A percentile compares a stretch with the other conserved stretches of the same genome.
These are phyloP conservation scores for Psilocybe sp. DNA, from an alignment of 768 basidiomycete species.

Conservation along the genomic window DNA sequence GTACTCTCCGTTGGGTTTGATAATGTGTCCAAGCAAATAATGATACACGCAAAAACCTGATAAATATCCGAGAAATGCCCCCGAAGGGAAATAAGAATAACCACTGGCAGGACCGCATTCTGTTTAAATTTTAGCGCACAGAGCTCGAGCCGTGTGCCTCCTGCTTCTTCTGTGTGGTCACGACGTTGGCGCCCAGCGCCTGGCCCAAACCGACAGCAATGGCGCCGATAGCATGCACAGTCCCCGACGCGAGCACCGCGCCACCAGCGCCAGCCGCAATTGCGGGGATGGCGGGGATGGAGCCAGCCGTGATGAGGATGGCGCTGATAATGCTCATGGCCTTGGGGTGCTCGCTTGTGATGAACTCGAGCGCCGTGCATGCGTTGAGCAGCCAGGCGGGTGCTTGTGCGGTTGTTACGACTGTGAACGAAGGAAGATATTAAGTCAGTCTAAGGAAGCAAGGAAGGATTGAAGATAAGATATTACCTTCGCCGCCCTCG, in stretches of 20 bases:
- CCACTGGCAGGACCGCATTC: too few species aligned
- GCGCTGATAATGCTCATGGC: constrained; percentile 72
- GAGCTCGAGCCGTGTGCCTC: not conserved
- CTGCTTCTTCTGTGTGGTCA: constrained; percentile 26
- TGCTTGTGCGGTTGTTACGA: constrained; percentile 49
- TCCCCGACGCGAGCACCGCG: constrained; percentile 66
- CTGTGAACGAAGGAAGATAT: constrained; percentile 12
- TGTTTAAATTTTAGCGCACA: too few species aligned
- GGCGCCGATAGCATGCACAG: constrained; percentile 76
- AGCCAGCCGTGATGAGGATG: constrained; percentile 76
- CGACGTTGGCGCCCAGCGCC: constrained; percentile 34
- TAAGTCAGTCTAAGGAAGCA: not conserved
- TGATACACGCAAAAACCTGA: too few species aligned
- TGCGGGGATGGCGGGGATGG: constrained; percentile 69
- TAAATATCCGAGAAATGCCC: too few species aligned
- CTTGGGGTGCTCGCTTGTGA: constrained; percentile 74
- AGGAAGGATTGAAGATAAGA: not conserved
- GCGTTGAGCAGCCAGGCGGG: constrained; percentile 79
- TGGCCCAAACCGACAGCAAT: constrained; percentile 74
- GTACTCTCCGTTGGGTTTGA: too few species aligned
- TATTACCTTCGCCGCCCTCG: constrained; percentile 26
- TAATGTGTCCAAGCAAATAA: too few species aligned
- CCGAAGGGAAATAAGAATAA: too few species aligned
- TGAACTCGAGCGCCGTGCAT: constrained; percentile 69
- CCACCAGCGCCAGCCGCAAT: constrained; percentile 70